These are phyloP conservation scores for Lobosporangium transversale DNA, from an alignment of 192 early-diverging fungal genomes.

Conservation along the genomic window DNA sequence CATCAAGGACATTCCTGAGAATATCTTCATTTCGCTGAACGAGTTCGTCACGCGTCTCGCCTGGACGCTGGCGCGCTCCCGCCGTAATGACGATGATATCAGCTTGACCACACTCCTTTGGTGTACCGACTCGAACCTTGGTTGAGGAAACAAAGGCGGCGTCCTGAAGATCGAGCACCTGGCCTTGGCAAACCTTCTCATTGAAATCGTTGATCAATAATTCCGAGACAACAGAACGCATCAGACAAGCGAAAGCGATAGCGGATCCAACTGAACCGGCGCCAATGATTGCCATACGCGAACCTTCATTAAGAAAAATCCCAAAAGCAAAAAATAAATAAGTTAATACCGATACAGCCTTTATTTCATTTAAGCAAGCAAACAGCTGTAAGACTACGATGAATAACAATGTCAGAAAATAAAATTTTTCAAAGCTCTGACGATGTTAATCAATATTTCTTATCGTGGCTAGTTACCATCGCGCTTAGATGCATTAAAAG, in stretches of 20 bases:
- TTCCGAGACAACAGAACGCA: slow-evolving; percentile 75
- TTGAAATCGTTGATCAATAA: slow-evolving; percentile 79
- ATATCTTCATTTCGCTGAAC: slow-evolving; percentile 86
- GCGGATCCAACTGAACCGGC: slow-evolving; percentile 82
- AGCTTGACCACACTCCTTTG: slow-evolving; percentile 80
- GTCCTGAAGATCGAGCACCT: slow-evolving; percentile 87
- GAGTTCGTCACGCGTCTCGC: slow-evolving; percentile 76
- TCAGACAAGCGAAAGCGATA: slow-evolving; percentile 75
- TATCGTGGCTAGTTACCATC: too few relatives aligned
- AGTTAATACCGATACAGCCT: not conserved
- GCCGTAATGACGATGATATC: slow-evolving; percentile 89
- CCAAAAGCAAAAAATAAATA: too few relatives aligned
- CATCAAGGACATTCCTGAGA: slow-evolving; percentile 73
- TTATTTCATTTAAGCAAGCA: too few relatives aligned
- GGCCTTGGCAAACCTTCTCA: slow-evolving; percentile 72
- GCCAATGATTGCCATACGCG: slow-evolving; percentile 75
- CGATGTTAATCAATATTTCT: too few relatives aligned
- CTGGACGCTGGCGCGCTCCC: slow-evolving; percentile 83
- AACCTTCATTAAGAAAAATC: too few relatives aligned
- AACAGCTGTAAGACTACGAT: not conserved
- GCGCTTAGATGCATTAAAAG: too few relatives aligned
- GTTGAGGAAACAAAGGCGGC: slow-evolving; percentile 77
- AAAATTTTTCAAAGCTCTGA: too few relatives aligned
- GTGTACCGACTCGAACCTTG: slow-evolving; percentile 65
- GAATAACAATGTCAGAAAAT: not conserved